A percentile compares a stretch with the other conserved stretches of the same genome.
Conservation (phyloP, 2,329 filamentous ascomycete genomes). For the Dactylellina leptospora region DNA sequence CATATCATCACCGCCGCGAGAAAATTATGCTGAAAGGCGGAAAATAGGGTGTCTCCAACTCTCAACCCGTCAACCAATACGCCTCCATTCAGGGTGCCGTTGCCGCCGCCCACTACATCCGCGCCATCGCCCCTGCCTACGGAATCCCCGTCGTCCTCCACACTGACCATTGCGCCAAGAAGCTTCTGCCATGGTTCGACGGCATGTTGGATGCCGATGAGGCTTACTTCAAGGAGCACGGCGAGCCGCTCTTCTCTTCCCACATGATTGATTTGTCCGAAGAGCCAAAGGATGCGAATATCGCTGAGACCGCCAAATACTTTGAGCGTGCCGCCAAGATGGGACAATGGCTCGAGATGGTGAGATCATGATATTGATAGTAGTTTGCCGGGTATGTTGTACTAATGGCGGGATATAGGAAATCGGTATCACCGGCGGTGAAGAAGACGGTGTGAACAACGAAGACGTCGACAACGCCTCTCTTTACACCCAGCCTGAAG, state of each 20-base stretch:
- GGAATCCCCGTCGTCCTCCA: conserved; percentile 91
- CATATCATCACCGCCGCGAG: conserved; percentile 20
- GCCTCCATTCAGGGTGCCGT: conserved; percentile 88
- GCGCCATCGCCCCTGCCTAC: conserved; percentile 84
- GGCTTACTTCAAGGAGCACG: conserved; percentile 90
- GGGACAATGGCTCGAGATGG: conserved; percentile 99
- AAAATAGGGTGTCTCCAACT: conserved; percentile 76
- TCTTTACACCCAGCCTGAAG: conserved; percentile 97
- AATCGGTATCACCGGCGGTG: conserved; percentile 94
- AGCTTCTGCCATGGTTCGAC: conserved; percentile 97
- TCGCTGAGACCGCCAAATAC: conserved; percentile 90
- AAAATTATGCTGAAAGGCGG: conserved; percentile 56
- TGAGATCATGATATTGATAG: too few relatives aligned
- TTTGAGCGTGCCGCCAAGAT: conserved; percentile 92
- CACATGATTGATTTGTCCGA: conserved; percentile 99
- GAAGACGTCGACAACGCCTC: conserved; percentile 95
- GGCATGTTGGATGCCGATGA: conserved; percentile 95
- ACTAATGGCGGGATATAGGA: conserved; percentile 63
- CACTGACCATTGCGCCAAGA: conserved; percentile 99
- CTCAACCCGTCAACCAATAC: conserved; percentile 70
- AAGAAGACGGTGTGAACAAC: conserved; percentile 99
- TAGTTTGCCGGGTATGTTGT: too few relatives aligned
- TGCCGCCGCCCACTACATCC: conserved; percentile 92
- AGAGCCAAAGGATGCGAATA: conserved; percentile 88
- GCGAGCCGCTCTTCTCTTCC: conserved; percentile 90